These are phyloP conservation scores for Pseudogymnoascus sp. DNA, from an alignment of 2,329 filamentous ascomycete genomes.

Conservation along the genomic window DNA sequence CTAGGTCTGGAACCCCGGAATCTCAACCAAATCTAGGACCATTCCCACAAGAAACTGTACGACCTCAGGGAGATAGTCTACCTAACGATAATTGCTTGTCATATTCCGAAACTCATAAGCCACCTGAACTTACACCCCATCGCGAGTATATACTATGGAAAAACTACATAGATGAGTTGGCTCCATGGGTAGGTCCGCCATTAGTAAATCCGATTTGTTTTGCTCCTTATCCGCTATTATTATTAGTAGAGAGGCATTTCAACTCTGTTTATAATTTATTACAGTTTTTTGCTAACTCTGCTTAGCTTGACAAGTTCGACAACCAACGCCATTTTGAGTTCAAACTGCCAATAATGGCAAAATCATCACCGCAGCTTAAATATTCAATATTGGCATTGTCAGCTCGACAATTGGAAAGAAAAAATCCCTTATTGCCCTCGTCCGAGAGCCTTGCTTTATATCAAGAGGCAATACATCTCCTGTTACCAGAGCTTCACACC, in stretches of 20 bases:
- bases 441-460: constrained; percentile 42
- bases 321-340: constrained; percentile 41
- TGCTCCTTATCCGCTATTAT: too few species aligned
- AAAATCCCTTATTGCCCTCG: constrained; percentile 32
- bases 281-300: not conserved
- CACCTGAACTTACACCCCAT: constrained; percentile 25
- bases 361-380: constrained; percentile 36
- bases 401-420: constrained; percentile 43
- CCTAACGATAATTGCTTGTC: constrained; percentile 11
- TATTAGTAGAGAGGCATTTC: too few species aligned
- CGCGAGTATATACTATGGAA: constrained; percentile 33
- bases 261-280: too few species aligned
- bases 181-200: constrained; percentile 28
- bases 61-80: constrained; percentile 8
- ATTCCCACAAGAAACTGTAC: not conserved
- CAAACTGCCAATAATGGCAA: constrained; percentile 40
- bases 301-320: constrained; percentile 47
- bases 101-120: constrained; percentile 18
- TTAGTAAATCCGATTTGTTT: too few species aligned
- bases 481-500: constrained; percentile 41
- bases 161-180: constrained; percentile 37
- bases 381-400: constrained; percentile 46
- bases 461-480: constrained; percentile 43
- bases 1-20: constrained; percentile 24
- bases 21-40: constrained; percentile 14